These are phyloP conservation scores for Boletus sp. DNA, from an alignment of 1,284 basidiomycete species.

Conservation along the genomic window DNA sequence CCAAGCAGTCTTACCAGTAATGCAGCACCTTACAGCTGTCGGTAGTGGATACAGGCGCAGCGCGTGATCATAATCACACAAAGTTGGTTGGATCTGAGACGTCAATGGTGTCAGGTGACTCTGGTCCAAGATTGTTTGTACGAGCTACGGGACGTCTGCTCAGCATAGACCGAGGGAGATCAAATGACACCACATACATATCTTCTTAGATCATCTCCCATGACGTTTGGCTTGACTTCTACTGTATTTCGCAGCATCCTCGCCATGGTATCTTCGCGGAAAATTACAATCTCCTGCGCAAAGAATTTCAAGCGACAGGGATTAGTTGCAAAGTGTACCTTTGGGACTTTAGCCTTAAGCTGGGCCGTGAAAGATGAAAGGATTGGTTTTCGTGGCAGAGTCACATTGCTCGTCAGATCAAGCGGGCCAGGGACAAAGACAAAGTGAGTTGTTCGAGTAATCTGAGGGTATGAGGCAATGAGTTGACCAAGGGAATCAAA, in stretches of 20 bases:
- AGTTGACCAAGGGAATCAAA: slow-evolving; percentile 86
- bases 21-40: slow-evolving; percentile 59
- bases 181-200: slow-evolving; percentile 56
- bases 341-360: slow-evolving; percentile 69
- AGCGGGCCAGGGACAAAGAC: slow-evolving; percentile 92
- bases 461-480: slow-evolving; percentile 73
- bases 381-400: slow-evolving; percentile 77
- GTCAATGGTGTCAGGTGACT: slow-evolving; percentile 87
- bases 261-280: slow-evolving; percentile 91
- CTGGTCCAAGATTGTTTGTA: slow-evolving; percentile 91
- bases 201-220: slow-evolving; percentile 77
- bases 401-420: slow-evolving; percentile 77
- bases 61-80: slow-evolving; percentile 91
- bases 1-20: background rate
- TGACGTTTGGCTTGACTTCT: slow-evolving; percentile 74
- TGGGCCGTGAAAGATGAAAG: slow-evolving; percentile 70
- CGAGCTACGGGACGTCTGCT: slow-evolving; percentile 54
- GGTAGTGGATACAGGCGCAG: slow-evolving; percentile 94
- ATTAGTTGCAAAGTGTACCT: slow-evolving; percentile 82
- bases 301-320: slow-evolving; percentile 96
- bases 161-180: background rate
- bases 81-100: slow-evolving; percentile 77
- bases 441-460: slow-evolving; percentile 82
- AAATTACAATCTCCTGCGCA: slow-evolving; percentile 93
- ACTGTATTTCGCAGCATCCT: slow-evolving; percentile 91